Evolutionary conservation across 2,329 filamentous ascomycete genomes (phyloP).

Genomic region (Paecilomyces fulvus): DNA sequence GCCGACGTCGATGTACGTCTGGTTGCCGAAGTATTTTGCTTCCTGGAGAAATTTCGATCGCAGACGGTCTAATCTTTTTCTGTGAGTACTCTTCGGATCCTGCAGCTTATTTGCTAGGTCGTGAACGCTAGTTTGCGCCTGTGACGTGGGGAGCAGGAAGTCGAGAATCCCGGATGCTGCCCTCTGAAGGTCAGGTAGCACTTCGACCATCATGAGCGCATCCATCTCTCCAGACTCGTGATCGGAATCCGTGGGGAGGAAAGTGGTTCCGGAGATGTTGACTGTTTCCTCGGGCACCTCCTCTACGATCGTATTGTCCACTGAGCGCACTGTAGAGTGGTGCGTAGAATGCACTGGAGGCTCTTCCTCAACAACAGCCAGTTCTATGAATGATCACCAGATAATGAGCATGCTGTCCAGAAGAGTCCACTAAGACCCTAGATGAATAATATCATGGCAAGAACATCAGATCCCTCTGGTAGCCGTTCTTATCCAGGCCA

Average conservation of each 20-base stretch:
- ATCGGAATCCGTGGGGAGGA: constrained; percentile 21
- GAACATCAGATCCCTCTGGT: not conserved
- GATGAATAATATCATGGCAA: not conserved
- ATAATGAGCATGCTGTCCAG: not conserved
- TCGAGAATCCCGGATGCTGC: constrained; percentile 27
- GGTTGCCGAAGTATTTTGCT: constrained; percentile 17
- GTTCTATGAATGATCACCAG: not conserved
- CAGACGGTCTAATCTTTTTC: constrained; percentile 17
- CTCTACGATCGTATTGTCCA: not conserved
- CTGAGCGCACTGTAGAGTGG: not conserved
- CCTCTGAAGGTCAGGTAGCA: constrained; percentile 29
- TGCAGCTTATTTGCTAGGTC: constrained; percentile 21
- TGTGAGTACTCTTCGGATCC: constrained; percentile 19
- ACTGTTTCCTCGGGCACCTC: constrained; percentile 17
- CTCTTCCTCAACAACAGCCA: not conserved
- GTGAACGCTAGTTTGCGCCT: constrained; percentile 17
- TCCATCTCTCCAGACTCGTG: constrained; percentile 23
- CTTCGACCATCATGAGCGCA: constrained; percentile 28
- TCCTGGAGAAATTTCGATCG: constrained; percentile 16
- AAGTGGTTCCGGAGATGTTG: constrained; percentile 29
- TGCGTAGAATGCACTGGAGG: not conserved
- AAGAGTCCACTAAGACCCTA: not conserved
- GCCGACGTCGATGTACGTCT: constrained; percentile 28
- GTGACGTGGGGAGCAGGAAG: constrained; percentile 23
- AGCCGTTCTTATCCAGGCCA: not conserved